phyloP scores from a whole-genome alignment of 1,139 yeast genomes.

The Lodderomyces orthopsilosis region DNA sequence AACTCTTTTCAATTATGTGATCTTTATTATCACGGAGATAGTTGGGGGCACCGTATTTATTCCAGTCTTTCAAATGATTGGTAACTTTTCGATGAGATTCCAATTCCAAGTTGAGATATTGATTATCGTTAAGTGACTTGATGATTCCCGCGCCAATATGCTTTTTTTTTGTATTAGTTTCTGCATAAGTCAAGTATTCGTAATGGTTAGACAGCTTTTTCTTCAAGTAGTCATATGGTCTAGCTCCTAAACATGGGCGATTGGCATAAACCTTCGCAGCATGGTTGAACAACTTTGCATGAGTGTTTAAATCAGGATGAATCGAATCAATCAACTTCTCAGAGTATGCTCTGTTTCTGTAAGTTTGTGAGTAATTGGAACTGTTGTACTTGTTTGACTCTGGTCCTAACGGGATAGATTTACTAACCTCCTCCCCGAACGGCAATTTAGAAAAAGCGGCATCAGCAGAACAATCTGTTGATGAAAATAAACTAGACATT shows the following conservation, averaged over 20 bases:
- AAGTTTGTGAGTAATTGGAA: constrained; percentile 13
- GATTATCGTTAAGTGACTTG: constrained; percentile 22
- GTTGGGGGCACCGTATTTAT: constrained; percentile 7
- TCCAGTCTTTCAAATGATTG: constrained; percentile 20
- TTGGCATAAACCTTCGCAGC: constrained; percentile 21
- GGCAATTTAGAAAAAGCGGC: constrained; percentile 17
- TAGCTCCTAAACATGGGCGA: constrained; percentile 28
- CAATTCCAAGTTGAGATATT: constrained; percentile 18
- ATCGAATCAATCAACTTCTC: constrained; percentile 12
- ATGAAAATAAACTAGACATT: constrained; percentile 13
- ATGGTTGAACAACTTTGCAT: constrained; percentile 24
- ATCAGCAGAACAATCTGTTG: constrained; percentile 9
- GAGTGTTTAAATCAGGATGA: constrained; percentile 27
- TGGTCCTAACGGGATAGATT: constrained; percentile 5
- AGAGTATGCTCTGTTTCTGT: constrained; percentile 14
- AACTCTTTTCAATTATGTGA: constrained; percentile 13
- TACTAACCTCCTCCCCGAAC: constrained; percentile 9
- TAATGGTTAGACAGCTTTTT: constrained; percentile 17
- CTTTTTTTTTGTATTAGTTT: constrained; percentile 17
- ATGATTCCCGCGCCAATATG: constrained; percentile 32
- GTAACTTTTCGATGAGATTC: constrained; percentile 23
- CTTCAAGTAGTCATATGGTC: constrained; percentile 25
- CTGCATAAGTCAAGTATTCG: constrained; percentile 17
- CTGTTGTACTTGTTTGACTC: constrained; percentile 5
- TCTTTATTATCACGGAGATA: constrained; percentile 9